Conservation (phyloP, 1,284 basidiomycete genomes). For the Agaricales sp. region DNA sequence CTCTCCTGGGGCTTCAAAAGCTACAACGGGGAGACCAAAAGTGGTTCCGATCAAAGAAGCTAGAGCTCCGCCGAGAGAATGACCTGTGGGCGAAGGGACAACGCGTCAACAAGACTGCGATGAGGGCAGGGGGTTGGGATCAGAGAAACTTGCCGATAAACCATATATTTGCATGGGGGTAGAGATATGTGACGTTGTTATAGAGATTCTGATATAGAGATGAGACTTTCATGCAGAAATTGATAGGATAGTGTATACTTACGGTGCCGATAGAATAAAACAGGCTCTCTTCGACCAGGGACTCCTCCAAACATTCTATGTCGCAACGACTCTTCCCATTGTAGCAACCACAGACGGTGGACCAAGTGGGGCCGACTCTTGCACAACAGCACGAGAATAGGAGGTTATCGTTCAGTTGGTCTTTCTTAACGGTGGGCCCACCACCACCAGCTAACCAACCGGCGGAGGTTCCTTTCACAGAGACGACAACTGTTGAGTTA, state of each 20-base stretch:
- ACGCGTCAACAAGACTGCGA: not conserved
- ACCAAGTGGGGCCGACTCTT: constrained; percentile 84
- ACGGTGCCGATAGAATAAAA: constrained; percentile 84
- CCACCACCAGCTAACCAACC: constrained; percentile 15
- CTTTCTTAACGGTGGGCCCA: constrained; percentile 83
- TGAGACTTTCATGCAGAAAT: constrained; percentile 2
- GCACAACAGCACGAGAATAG: constrained; percentile 98
- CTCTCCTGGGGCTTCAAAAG: constrained; percentile 92
- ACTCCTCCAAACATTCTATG: constrained; percentile 72
- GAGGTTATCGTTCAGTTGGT: constrained; percentile 96
- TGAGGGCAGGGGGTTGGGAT: not conserved
- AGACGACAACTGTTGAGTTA: constrained; percentile 79
- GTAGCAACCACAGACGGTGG: constrained; percentile 89
- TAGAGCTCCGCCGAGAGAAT: constrained; percentile 82
- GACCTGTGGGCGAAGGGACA: constrained; percentile 24
- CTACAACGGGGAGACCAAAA: constrained; percentile 88
- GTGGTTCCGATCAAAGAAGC: constrained; percentile 85
- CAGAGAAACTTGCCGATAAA: constrained; percentile 40
- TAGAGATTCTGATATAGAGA: constrained; percentile 51
- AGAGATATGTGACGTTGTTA: constrained; percentile 73
- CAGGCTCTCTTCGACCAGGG: constrained; percentile 81
- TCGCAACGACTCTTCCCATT: constrained; percentile 66
- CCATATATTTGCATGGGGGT: constrained; percentile 86
- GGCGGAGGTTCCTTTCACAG: constrained; percentile 87
- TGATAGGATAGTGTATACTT: constrained; percentile 20